Conservation (phyloP, 768 basidiomycete genomes). For the Kwoniella mangroviensis region DNA sequence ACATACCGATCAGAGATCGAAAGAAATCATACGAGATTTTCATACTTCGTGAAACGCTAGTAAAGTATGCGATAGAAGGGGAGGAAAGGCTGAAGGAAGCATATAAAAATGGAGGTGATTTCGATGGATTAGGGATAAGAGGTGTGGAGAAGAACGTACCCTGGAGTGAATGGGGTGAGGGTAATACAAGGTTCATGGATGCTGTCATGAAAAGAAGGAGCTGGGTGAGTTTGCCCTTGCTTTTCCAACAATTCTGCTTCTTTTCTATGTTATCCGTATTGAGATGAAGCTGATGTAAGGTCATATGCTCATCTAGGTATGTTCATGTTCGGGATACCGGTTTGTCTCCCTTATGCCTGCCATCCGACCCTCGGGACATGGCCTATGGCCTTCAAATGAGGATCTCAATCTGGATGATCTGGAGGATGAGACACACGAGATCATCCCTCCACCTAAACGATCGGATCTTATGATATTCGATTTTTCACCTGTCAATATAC, state of each 20-base stretch:
- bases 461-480: constrained; percentile 41
- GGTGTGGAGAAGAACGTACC: constrained; percentile 28
- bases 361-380: background rate
- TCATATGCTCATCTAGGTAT: constrained; percentile 33
- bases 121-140: constrained; percentile 21
- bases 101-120: constrained; percentile 19
- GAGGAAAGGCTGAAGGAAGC: constrained; percentile 34
- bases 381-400: constrained; percentile 3
- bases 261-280: no score
- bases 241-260: no score
- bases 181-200: constrained; percentile 38
- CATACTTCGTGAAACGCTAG: constrained; percentile 42
- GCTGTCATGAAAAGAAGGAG: constrained; percentile 37
- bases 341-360: constrained; percentile 42
- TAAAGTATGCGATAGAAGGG: constrained; percentile 35
- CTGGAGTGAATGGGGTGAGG: constrained; percentile 50
- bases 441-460: constrained; percentile 20
- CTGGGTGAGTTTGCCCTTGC: constrained; percentile 40
- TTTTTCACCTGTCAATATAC: constrained; percentile 46
- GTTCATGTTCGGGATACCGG: constrained; percentile 52
- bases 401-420: background rate
- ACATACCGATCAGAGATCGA: background rate
- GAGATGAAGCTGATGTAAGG: no score
- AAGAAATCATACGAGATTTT: constrained; percentile 46
- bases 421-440: constrained; percentile 20